phyloP scores from a whole-genome alignment of 805 yeast genomes.

The Zygosaccharomyces bisporus region DNA sequence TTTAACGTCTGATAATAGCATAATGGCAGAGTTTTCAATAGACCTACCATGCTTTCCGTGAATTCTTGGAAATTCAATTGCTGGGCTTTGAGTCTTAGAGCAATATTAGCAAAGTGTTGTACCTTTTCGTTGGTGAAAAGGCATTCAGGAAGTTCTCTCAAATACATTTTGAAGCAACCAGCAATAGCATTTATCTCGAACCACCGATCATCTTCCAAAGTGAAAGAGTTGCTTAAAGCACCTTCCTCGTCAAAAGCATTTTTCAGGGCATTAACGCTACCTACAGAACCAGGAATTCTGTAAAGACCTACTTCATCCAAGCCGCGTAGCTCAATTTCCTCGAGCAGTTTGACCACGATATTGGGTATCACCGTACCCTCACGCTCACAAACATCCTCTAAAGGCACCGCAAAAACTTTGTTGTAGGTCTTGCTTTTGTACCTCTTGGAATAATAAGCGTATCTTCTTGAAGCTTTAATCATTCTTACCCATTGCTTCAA shows the following conservation, averaged over 20 bases:
- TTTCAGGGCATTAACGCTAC: constrained; percentile 51
- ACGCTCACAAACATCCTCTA: constrained; percentile 68
- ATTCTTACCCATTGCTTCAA: constrained; percentile 69
- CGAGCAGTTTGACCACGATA: constrained; percentile 60
- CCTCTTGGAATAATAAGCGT: constrained; percentile 41
- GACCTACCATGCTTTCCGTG: constrained; percentile 24
- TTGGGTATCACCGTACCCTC: constrained; percentile 61
- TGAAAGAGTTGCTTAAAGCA: constrained; percentile 40
- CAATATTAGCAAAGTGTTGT: constrained; percentile 46
- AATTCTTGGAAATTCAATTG: constrained; percentile 28
- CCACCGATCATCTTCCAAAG: constrained; percentile 54
- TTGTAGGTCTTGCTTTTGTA: constrained; percentile 41
- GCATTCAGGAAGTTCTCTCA: constrained; percentile 86
- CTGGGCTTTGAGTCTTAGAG: constrained; percentile 23
- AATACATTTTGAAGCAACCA: constrained; percentile 77
- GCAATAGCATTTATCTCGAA: constrained; percentile 84
- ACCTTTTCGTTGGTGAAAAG: constrained; percentile 66
- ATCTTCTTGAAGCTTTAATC: constrained; percentile 40
- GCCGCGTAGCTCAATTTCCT: constrained; percentile 81
- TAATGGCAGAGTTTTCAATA: constrained; percentile 50
- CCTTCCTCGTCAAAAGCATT: constrained; percentile 50
- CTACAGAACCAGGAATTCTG: constrained; percentile 64
- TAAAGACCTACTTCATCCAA: constrained; percentile 88
- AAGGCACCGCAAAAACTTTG: constrained; percentile 82
- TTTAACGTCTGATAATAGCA: constrained; percentile 66